Evolutionary conservation across 163 green algal species (phyloP), one percentile per base, ranked within the genome.

Genomic region (Trebouxiophyceae sp.): DNA sequence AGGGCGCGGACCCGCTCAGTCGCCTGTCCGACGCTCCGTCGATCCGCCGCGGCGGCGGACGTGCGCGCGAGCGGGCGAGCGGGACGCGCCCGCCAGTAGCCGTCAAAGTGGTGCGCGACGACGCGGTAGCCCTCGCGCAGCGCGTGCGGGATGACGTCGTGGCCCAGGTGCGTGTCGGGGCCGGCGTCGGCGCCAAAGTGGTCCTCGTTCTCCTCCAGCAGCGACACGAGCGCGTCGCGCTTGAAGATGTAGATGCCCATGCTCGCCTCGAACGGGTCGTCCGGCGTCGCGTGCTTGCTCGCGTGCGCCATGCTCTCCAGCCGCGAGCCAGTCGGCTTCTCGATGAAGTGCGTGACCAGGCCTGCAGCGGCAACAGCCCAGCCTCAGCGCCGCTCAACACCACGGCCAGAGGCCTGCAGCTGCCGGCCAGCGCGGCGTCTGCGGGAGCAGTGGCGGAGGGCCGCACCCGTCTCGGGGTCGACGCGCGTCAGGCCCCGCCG

Each of bases 201-300:
- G 30, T 60, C 50, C 59, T 47, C 34, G 46, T 66, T 66, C 26
- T 54, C 57, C 57, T 24, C 73, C 80, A 59, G 83, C 60, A 73
- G 86, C 61, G 89, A 88, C 62, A 93, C 79, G 73, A 96, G 86
- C 33, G 82, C 83, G 29, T 86, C 59, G 60, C 28, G 81, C 64
- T 83, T 90, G 81, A 97, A 96, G 31, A 99, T 86, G 77, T 98
- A 99, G 84, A 99, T 96, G 57, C 93, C 93, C 93, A 99, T 99
- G 74, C 34, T 63, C 23, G 65, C 70, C 70, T 86, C 70, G 56
- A 77, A 77, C 26, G 70, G 70, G 45, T 67, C 2, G 27, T 65
- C 20, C 8, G 56, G n/a, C 5, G 64, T 69, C 20, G 65, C 61
- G 33, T 77, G 46, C 44, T 63, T 60, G 60, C 32, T 62, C 31